phyloP scores from a whole-genome alignment of 192 early-diverging fungal species.

The Coemansia sp. region DNA sequence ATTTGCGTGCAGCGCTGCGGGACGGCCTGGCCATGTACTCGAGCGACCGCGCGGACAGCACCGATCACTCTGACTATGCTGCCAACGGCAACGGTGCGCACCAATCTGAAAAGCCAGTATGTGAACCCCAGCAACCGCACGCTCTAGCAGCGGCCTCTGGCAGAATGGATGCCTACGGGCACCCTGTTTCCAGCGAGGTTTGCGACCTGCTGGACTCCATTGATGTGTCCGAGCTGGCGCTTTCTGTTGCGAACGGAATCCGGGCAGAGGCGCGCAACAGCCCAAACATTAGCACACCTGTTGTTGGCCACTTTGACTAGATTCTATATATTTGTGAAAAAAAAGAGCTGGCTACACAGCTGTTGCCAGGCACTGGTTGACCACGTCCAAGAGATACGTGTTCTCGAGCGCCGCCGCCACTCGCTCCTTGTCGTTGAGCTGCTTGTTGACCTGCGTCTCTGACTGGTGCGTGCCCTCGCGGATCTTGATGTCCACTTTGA shows the following conservation, averaged over 20 bases:
- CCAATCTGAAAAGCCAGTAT: not conserved
- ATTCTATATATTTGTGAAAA: not conserved
- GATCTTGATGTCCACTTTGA: slow-evolving; percentile 92
- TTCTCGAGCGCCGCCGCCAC: slow-evolving; percentile 98
- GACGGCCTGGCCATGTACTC: slow-evolving; percentile 35
- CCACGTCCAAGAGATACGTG: slow-evolving; percentile 87
- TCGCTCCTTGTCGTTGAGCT: slow-evolving; percentile 98
- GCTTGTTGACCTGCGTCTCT: slow-evolving; percentile 94
- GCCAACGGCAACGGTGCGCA: not conserved
- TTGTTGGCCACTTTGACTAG: slow-evolving; percentile 31
- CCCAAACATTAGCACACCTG: slow-evolving; percentile 37
- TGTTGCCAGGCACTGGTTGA: slow-evolving; percentile 84
- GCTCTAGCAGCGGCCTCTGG: not conserved
- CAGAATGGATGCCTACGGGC: slow-evolving; percentile 12
- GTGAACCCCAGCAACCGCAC: not conserved
- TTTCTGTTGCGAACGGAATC: not conserved
- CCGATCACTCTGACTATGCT: not conserved
- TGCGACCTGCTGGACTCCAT: slow-evolving; percentile 46
- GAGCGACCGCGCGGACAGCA: slow-evolving; percentile 10
- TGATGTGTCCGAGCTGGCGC: slow-evolving; percentile 3
- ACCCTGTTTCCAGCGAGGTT: slow-evolving; percentile 33
- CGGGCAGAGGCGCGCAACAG: slow-evolving; percentile 14
- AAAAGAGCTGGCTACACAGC: slow-evolving; percentile 18
- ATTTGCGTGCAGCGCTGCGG: slow-evolving; percentile 42
- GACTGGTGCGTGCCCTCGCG: slow-evolving; percentile 94